These are phyloP conservation scores for Bassia scoparia DNA, from an alignment of 148 eudicot genomes.

Conservation along the genomic window DNA sequence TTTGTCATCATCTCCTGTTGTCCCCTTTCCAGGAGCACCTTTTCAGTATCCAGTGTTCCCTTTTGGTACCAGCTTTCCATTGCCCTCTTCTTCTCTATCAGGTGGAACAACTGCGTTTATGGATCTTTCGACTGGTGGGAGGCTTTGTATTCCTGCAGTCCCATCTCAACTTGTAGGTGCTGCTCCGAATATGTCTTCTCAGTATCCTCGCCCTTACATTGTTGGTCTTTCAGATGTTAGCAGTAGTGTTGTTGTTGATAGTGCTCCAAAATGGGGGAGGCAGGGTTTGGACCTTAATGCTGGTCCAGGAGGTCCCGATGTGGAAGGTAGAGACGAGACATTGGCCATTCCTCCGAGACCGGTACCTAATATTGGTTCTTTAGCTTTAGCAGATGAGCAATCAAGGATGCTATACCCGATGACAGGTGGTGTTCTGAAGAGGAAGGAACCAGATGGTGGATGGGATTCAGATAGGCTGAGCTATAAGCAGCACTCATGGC, in stretches of 20 bases:
- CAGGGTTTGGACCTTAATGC: slow-evolving; percentile 79
- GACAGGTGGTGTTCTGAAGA: slow-evolving; percentile 57
- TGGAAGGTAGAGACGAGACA: slow-evolving; percentile 56
- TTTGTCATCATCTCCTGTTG: slow-evolving; percentile 76
- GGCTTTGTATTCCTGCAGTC: slow-evolving; percentile 49
- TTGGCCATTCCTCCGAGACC: slow-evolving; percentile 44
- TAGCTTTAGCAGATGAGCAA: slow-evolving; percentile 56
- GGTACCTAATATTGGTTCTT: slow-evolving; percentile 43
- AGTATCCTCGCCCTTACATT: slow-evolving; percentile 56
- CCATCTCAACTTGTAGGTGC: slow-evolving; percentile 62
- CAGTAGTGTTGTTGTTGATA: slow-evolving; percentile 39
- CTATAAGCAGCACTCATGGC: slow-evolving; percentile 66
- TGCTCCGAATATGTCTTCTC: slow-evolving; percentile 48
- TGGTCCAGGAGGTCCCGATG: slow-evolving; percentile 56
- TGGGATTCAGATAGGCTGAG: slow-evolving; percentile 59
- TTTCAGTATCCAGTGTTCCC: slow-evolving; percentile 75
- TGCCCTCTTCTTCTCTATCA: slow-evolving; percentile 48
- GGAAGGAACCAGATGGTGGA: slow-evolving; percentile 83
- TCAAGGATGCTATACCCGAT: slow-evolving; percentile 44
- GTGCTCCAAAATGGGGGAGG: slow-evolving; percentile 52
- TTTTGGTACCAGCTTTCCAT: slow-evolving; percentile 58
- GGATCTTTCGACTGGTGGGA: slow-evolving; percentile 55
- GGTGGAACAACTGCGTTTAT: slow-evolving; percentile 51
- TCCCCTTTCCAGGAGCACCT: slow-evolving; percentile 44
- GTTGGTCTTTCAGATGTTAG: slow-evolving; percentile 52